Evolutionary conservation across 352 stramenopile genomes (phyloP).

Genomic region (Globisporangium paroecandrum): DNA sequence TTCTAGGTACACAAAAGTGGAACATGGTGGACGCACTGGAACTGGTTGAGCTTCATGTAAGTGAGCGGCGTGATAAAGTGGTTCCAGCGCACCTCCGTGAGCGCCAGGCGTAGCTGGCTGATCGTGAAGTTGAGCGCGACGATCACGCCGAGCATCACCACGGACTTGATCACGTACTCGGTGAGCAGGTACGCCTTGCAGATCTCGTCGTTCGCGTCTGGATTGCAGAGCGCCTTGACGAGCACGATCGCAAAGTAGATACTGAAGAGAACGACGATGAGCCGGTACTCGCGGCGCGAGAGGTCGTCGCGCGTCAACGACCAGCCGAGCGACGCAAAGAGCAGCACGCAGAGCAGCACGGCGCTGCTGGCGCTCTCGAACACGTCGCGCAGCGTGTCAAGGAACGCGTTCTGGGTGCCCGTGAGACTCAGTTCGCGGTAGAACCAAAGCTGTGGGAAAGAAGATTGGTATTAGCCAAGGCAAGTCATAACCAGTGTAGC

Average conservation of each 20-base stretch:
- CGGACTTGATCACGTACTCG: slow-evolving; percentile 61
- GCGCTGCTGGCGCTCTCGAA: slow-evolving; percentile 38
- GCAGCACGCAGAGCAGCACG: slow-evolving; percentile 39
- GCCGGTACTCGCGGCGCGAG: slow-evolving; percentile 32
- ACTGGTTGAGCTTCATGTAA: slow-evolving; percentile 75
- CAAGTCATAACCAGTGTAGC: background rate
- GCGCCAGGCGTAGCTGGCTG: slow-evolving; percentile 38
- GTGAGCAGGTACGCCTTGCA: slow-evolving; percentile 63
- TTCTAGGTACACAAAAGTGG: too few relatives aligned
- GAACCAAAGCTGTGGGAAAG: slow-evolving; percentile 34
- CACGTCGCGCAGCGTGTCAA: slow-evolving; percentile 32
- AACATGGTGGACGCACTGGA: slow-evolving; percentile 31
- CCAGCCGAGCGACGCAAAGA: slow-evolving; percentile 59
- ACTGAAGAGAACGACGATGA: slow-evolving; percentile 33
- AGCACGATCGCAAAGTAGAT: slow-evolving; percentile 40
- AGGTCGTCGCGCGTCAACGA: slow-evolving; percentile 53
- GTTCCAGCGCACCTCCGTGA: slow-evolving; percentile 57
- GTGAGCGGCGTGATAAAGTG: slow-evolving; percentile 50
- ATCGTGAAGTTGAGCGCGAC: slow-evolving; percentile 71
- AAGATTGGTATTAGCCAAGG: background rate
- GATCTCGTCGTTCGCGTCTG: slow-evolving; percentile 36
- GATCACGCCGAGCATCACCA: slow-evolving; percentile 64
- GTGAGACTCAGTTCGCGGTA: slow-evolving; percentile 41
- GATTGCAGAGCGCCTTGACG: slow-evolving; percentile 43
- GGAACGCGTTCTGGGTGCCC: slow-evolving; percentile 25